Percentiles rank a stretch among this genome's conserved stretches.
Conservation (phyloP, 2,329 filamentous ascomycete species). For the Penicillium sp. region DNA sequence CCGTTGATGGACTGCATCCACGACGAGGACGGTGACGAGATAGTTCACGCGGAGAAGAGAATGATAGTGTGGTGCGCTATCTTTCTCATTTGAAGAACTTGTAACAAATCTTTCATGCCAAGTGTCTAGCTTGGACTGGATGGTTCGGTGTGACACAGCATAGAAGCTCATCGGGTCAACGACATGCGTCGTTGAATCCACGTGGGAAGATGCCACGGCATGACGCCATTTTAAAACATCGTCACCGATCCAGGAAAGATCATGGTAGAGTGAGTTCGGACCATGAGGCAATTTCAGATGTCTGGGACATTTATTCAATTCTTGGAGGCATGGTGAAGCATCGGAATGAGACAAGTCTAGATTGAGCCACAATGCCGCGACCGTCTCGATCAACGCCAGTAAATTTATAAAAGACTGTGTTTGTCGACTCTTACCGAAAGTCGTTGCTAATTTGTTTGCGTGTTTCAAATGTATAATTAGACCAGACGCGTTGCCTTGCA, state of each 20-base stretch:
- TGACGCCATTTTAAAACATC: background rate
- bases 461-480: slow-evolving; percentile 4
- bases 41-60: background rate
- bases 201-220: background rate
- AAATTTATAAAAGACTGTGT: background rate
- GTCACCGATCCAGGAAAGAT: background rate
- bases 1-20: background rate
- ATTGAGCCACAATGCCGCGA: background rate
- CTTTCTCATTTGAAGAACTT: background rate
- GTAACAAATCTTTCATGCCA: background rate
- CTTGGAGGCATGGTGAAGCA: background rate
- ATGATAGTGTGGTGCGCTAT: background rate
- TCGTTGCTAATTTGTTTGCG: background rate
- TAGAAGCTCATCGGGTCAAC: background rate
- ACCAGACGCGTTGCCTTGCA: slow-evolving; percentile 10
- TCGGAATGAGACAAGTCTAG: background rate
- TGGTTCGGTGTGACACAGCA: background rate
- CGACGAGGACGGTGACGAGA: background rate
- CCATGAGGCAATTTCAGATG: background rate
- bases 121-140: background rate
- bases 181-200: background rate
- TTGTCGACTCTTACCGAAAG: background rate
- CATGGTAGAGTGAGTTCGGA: background rate
- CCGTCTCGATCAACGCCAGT: background rate
- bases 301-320: background rate